Evolutionary conservation across 192 early-diverging fungal species (phyloP), one percentile per base, ranked within the genome.

Genomic region (Umbelopsis vinacea): DNA sequence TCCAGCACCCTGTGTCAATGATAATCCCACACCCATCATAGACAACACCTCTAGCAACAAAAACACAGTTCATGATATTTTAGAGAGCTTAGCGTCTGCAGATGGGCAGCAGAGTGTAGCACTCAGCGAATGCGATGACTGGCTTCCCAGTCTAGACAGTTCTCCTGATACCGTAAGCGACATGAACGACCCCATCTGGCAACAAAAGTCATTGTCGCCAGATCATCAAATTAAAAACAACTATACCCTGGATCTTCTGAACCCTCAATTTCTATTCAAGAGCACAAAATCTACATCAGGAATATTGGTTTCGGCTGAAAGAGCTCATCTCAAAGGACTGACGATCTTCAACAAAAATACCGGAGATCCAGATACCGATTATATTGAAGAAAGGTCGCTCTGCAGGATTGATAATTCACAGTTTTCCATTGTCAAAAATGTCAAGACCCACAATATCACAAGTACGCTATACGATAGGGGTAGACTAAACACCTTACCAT

Each of bases 231-330:
- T 63, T 12, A 29, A 63, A 37, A 79, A 80, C 38, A 80, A 85
- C 37, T 83, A 83, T 66, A 74, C 86, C 4, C 71, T 91, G 38
- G 75, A 84, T 68, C 73, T 88, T 66, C 78, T 91, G 17, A 89
- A 91, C 69, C 88, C 89, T 12, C 88, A 91, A 72, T 79, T 91
- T 29, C 85, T 83, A 52, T 81, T 91, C 35, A 84, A 89, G 70
- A 80, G 83, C 21, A 74, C 57, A 43, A 54, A 86, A n/a, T 71
- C 81, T 5, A 54, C 78, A 24, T 66, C 81, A 1, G 80, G 86
- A 4, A 76, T 91, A 17, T 71, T 91, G 14, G 63, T 71, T 29
- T 84, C 79, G 17, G 81, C 86, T 15, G 84, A 86, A 52, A 81
- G 76, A 26, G 88, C 87, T 77, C 80, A 88, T 33, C 40, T 89